A percentile compares a stretch with the other conserved stretches of the same genome.
These are phyloP conservation scores for Phytopythium kandeliae DNA, from an alignment of 352 stramenopile genomes.

Conservation along the genomic window DNA sequence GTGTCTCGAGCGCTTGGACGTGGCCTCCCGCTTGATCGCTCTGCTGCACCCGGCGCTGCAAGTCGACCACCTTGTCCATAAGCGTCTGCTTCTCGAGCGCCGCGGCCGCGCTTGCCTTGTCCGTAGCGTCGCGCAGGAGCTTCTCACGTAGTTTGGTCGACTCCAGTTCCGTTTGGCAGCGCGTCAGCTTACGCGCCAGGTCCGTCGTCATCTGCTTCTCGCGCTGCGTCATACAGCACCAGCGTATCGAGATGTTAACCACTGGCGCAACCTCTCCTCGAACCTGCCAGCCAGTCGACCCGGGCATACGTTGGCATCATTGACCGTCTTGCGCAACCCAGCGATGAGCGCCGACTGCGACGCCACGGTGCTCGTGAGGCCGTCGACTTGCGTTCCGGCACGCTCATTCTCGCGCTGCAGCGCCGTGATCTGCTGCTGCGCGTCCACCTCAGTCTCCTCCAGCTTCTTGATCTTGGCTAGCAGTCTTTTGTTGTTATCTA, in stretches of 20 bases:
- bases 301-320: constrained; percentile 36
- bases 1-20: constrained; percentile 23
- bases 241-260: too few relatives aligned
- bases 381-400: constrained; percentile 29
- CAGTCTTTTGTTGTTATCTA: constrained; percentile 70
- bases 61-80: constrained; percentile 48
- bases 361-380: constrained; percentile 36
- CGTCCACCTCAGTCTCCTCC: constrained; percentile 42
- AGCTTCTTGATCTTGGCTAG: constrained; percentile 57
- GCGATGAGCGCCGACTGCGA: constrained; percentile 59
- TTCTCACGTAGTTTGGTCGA: constrained; percentile 42
- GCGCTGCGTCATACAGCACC: constrained; percentile 16
- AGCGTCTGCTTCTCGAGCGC: constrained; percentile 47
- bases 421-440: constrained; percentile 20
- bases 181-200: constrained; percentile 40
- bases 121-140: constrained; percentile 38
- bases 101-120: constrained; percentile 31
- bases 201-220: constrained; percentile 37
- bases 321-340: constrained; percentile 44
- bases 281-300: not conserved
- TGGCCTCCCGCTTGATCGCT: constrained; percentile 19
- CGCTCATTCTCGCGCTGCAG: constrained; percentile 38
- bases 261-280: too few relatives aligned
- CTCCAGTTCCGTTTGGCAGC: constrained; percentile 47
- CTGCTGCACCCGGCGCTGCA: constrained; percentile 45